A percentile compares a stretch with the other conserved stretches of the same genome.
phyloP scores from a whole-genome alignment of 805 yeast species.

The Wickerhamiella galacta region DNA sequence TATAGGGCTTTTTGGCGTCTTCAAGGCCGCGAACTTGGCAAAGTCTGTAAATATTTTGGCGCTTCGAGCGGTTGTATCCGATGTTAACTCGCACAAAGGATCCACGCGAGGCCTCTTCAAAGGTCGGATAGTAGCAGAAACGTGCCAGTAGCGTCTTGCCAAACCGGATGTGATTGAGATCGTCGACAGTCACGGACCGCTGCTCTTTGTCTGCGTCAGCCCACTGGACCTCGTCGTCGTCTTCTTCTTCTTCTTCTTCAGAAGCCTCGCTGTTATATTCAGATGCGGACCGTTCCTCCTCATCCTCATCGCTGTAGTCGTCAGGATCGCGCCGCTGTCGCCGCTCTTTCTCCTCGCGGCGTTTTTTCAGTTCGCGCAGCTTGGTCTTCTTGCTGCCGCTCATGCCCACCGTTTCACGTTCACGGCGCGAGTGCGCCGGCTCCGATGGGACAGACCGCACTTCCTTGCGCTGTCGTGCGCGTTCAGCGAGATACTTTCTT shows the following conservation, averaged over 20 bases:
- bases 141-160: constrained; percentile 65
- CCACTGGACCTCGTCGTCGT: constrained; percentile 31
- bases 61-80: constrained; percentile 47
- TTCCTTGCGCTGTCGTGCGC: constrained; percentile 27
- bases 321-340: constrained; percentile 26
- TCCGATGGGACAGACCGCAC: constrained; percentile 14
- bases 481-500: constrained; percentile 63
- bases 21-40: constrained; percentile 60
- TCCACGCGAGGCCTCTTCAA: constrained; percentile 50
- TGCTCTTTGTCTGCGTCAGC: constrained; percentile 27
- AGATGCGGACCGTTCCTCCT: constrained; percentile 23
- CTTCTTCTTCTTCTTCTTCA: constrained; percentile 25
- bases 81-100: constrained; percentile 73
- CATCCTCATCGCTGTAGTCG: constrained; percentile 26
- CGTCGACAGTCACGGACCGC: constrained; percentile 37
- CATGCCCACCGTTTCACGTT: constrained; percentile 26
- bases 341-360: constrained; percentile 39
- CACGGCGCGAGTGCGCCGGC: constrained; percentile 15
- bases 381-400: constrained; percentile 24
- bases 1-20: constrained; percentile 28
- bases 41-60: constrained; percentile 58
- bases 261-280: too few relatives aligned
- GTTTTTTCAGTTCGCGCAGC: constrained; percentile 56
- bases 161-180: constrained; percentile 54
- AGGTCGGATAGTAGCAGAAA: constrained; percentile 68